phyloP scores from a whole-genome alignment of 441 rosid genomes.

The Populus trichocarpa region DNA sequence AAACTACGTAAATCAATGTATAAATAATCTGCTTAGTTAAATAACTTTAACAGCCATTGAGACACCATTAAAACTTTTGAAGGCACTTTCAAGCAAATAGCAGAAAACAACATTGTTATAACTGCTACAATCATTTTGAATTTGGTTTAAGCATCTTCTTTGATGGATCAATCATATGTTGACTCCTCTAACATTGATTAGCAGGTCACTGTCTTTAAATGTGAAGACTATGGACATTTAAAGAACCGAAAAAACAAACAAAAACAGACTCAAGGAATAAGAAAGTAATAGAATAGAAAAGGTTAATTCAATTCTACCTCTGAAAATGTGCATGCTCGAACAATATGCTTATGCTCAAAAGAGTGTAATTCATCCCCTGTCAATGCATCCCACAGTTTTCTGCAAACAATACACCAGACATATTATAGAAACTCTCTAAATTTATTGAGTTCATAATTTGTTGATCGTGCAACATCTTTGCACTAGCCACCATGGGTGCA shows the following conservation, averaged over 20 bases:
- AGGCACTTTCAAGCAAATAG: not conserved
- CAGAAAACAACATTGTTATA: not conserved
- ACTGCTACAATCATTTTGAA: not conserved
- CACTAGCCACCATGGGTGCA: not conserved
- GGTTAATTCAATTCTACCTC: constrained; percentile 42
- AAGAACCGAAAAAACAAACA: not conserved
- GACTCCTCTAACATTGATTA: not conserved
- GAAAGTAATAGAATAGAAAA: not conserved
- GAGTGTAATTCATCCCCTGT: constrained; percentile 90
- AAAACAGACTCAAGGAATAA: not conserved
- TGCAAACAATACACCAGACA: constrained; percentile 27
- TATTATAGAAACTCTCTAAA: not conserved
- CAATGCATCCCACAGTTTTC: constrained; percentile 97
- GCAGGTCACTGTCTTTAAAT: not conserved
- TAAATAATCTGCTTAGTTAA: not conserved
- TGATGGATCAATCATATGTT: not conserved
- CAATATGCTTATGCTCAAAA: constrained; percentile 95
- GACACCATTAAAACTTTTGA: not conserved
- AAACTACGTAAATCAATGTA: not conserved
- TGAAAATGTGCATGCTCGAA: constrained; percentile 90
- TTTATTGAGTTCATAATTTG: not conserved
- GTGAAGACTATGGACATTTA: not conserved
- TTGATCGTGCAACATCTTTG: not conserved
- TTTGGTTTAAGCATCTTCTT: not conserved
- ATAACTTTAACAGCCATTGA: not conserved